phyloP scores from a whole-genome alignment of 2,329 filamentous ascomycete genomes.

The Fusarium illudens region DNA sequence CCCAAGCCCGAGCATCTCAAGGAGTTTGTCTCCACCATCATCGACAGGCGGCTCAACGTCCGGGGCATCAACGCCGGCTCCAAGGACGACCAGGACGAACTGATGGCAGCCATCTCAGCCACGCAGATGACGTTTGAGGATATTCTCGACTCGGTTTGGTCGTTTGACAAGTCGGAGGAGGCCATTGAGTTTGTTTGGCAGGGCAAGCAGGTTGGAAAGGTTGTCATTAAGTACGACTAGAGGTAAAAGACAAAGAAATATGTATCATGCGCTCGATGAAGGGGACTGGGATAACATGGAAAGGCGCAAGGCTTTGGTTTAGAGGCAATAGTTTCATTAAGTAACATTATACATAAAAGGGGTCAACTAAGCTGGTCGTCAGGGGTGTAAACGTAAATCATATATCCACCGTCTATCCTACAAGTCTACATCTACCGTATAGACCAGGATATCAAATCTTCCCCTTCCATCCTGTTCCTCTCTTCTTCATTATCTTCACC shows the following conservation, averaged over 20 bases:
- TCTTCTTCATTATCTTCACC: conserved; percentile 49
- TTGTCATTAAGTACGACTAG: conserved; percentile 41
- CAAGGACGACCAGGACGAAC: conserved; percentile 51
- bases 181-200: conserved; percentile 53
- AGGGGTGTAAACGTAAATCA: too few relatives aligned
- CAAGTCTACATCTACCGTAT: background rate
- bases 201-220: conserved; percentile 54
- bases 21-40: conserved; percentile 48
- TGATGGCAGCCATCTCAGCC: conserved; percentile 47
- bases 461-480: conserved; percentile 49
- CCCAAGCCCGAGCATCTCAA: conserved; percentile 42
- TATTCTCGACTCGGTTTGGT: conserved; percentile 49
- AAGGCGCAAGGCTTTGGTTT: background rate
- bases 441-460: conserved; percentile 46
- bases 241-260: background rate
- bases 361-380: background rate
- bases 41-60: conserved; percentile 49
- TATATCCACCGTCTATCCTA: background rate
- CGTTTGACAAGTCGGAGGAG: conserved; percentile 52
- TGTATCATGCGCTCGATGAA: background rate
- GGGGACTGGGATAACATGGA: background rate
- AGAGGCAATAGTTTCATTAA: background rate
- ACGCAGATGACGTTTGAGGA: conserved; percentile 49
- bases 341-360: background rate
- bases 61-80: conserved; percentile 53